Evolutionary conservation across 177 flowering plant genomes (phyloP), one percentile per base, ranked within the genome.

Genomic region (Vitis hybrid): DNA sequence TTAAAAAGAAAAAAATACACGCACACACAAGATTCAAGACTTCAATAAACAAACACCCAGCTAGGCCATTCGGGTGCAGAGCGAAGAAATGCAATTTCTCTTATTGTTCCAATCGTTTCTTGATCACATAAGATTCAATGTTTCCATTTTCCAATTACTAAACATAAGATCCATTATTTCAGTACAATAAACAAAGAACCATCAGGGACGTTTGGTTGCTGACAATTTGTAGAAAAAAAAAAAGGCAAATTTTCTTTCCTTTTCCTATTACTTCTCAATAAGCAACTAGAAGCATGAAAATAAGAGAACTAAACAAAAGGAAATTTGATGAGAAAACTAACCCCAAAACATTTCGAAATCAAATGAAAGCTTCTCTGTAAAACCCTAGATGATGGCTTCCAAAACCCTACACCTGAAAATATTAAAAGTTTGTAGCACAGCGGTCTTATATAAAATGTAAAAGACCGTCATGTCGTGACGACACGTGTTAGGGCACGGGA

Each of bases 301-400:
- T 5, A 51, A 51, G 21, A 56, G 18, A 60, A 19, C 2, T 17
- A 70, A 55, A n/a, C 17, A 12, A 13, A 5, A 2, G 6, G 17
- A 13, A 11, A 13, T 3, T 32, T 21, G 11, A 55, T 62, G 1
- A 15, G n/a, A 52, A 56, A n/a, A 70, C 69, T 66, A 7, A 80
- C 83, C 83, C 82, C 86, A 83, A 62, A 82, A 82, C 56, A 3
- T 4, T 23, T 15, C 12, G 11, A 66, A 18, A 48, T 5, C 4
- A 11, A 9, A 19, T 17, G 54, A 60, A 2, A 54, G 15, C 51
- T 11, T 18, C 45, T 45, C 50, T 57, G 56, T 61, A 65, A 74
- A 76, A 81, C 78, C 80, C 78, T 71, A 64, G 65, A 51, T 9
- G 50, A 72, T 6, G 23, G 13, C n/a, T 56, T 6, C 9, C 7